Percentiles rank a stretch among this genome's conserved stretches.
Conservation (phyloP, 345 rosid genomes). For the Pelargonium nanum region DNA sequence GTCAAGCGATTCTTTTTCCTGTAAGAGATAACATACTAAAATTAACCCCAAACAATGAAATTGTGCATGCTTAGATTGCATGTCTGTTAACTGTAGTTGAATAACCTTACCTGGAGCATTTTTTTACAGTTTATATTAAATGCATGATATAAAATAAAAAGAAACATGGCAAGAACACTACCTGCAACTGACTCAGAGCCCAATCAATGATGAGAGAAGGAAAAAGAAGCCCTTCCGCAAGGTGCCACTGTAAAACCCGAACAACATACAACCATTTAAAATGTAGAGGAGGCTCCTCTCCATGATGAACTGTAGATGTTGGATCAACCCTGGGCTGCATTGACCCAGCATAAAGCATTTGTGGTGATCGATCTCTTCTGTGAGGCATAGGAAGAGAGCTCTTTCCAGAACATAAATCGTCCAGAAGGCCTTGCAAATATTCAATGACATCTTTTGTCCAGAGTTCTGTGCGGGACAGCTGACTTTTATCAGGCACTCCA, state of each 20-base stretch:
- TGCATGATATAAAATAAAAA: not conserved
- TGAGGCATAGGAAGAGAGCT: constrained; percentile 53
- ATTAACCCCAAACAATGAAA: constrained; percentile 11
- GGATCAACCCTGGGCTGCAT: constrained; percentile 44
- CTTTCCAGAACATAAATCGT: constrained; percentile 57
- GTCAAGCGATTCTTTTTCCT: constrained; percentile 82
- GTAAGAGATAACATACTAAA: constrained; percentile 21
- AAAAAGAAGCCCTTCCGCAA: constrained; percentile 79
- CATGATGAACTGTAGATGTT: constrained; percentile 40
- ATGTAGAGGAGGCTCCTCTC: constrained; percentile 80
- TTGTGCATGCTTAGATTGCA: not conserved
- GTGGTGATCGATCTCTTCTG: constrained; percentile 53
- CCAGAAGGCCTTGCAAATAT: constrained; percentile 71
- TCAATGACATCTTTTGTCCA: constrained; percentile 98
- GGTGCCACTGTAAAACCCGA: constrained; percentile 89
- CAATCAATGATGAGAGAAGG: constrained; percentile 89
- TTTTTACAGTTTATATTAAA: not conserved
- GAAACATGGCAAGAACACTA: constrained; percentile 8
- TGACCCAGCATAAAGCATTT: constrained; percentile 58
- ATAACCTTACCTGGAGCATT: not conserved
- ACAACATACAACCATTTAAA: constrained; percentile 94
- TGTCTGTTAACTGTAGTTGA: not conserved
- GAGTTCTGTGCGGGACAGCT: constrained; percentile 59
- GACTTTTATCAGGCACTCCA: constrained; percentile 56
- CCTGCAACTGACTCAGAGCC: constrained; percentile 90